Percentiles rank a stretch among this genome's conserved stretches.
Evolutionary conservation across 2,329 filamentous ascomycete species (phyloP).

Genomic region (Cordyceps javanica): DNA sequence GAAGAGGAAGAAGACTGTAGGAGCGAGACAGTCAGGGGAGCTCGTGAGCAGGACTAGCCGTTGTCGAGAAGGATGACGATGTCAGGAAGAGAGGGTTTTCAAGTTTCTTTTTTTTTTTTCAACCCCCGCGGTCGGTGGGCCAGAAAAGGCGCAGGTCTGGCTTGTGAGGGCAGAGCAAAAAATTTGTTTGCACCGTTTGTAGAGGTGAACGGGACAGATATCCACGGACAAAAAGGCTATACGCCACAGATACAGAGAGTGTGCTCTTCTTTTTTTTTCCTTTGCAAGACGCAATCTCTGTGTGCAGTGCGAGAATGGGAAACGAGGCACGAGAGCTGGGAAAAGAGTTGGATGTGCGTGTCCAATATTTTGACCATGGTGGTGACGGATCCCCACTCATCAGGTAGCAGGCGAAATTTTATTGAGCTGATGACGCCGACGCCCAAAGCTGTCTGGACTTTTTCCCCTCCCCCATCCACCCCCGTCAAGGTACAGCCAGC

Average conservation of each 20-base stretch:
- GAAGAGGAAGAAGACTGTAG: not conserved
- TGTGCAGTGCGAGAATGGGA: not conserved
- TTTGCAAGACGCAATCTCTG: not conserved
- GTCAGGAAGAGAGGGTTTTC: not conserved
- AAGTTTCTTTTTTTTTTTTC: not conserved
- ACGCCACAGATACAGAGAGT: not conserved
- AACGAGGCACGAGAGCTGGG: not conserved
- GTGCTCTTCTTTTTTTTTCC: not conserved
- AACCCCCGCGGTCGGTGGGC: not conserved
- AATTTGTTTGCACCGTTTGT: not conserved
- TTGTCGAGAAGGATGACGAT: not conserved
- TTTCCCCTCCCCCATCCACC: too few species aligned
- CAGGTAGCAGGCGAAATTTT: not conserved
- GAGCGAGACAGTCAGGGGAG: too few species aligned
- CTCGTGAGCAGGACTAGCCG: not conserved
- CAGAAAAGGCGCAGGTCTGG: slow-evolving; percentile 6
- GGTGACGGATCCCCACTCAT: not conserved
- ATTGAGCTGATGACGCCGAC: not conserved
- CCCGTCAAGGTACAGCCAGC: not conserved
- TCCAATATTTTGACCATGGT: not conserved
- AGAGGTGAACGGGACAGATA: not conserved
- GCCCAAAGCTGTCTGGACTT: not conserved
- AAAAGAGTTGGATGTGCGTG: not conserved
- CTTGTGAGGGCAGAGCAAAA: not conserved
- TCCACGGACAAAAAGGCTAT: too few species aligned